These are phyloP conservation scores for Termitomyces sp. DNA, from an alignment of 768 basidiomycete species.

Conservation along the genomic window DNA sequence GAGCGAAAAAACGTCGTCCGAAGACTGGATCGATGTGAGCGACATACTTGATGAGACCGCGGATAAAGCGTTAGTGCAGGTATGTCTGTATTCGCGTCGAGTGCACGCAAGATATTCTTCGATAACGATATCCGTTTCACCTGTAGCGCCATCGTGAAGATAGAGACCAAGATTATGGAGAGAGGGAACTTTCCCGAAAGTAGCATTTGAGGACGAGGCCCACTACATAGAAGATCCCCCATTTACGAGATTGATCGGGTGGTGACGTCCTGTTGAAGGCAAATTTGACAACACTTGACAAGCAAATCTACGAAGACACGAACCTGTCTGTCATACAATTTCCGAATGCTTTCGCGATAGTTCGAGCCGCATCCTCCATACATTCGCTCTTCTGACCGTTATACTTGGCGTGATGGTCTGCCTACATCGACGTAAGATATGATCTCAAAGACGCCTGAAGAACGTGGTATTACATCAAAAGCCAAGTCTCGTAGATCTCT, in stretches of 20 bases:
- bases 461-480: slow-evolving; percentile 53
- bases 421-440: slow-evolving; percentile 28
- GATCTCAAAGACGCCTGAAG: neutral
- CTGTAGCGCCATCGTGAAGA: slow-evolving; percentile 30
- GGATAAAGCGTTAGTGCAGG: slow-evolving; percentile 75
- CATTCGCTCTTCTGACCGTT: slow-evolving; percentile 53
- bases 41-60: slow-evolving; percentile 72
- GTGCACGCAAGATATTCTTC: slow-evolving; percentile 86
- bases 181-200: slow-evolving; percentile 66
- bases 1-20: slow-evolving; percentile 2
- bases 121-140: slow-evolving; percentile 88
- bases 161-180: neutral
- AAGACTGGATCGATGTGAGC: neutral
- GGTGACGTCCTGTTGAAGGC: slow-evolving; percentile 49
- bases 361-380: slow-evolving; percentile 84
- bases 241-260: slow-evolving; percentile 69
- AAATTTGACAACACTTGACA: neutral
- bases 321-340: slow-evolving; percentile 76
- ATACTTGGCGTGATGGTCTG: slow-evolving; percentile 55
- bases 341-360: slow-evolving; percentile 86
- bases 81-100: slow-evolving; percentile 80
- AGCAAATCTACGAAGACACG: neutral
- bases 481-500: slow-evolving; percentile 82
- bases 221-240: slow-evolving; percentile 92
- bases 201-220: slow-evolving; percentile 90